These are phyloP conservation scores for Penicillium soppii DNA, from an alignment of 495 filamentous ascomycete species.

Conservation along the genomic window DNA sequence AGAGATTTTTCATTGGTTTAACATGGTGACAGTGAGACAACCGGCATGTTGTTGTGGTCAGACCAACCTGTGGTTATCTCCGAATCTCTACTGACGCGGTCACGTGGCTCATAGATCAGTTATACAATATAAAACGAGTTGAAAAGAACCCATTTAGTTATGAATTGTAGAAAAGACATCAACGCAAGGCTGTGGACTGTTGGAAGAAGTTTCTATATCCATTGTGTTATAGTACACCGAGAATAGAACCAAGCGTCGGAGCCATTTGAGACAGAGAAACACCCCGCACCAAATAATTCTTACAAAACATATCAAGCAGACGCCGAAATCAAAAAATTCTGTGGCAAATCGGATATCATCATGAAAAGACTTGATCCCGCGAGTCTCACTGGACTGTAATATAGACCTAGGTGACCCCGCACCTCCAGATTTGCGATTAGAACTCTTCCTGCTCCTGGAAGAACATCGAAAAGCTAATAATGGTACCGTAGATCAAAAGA, in stretches of 20 bases:
- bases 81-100: constrained; percentile 11
- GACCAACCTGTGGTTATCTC: constrained; percentile 6
- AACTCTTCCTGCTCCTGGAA: constrained; percentile 97
- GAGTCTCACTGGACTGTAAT: not conserved
- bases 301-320: constrained; percentile 19
- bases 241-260: constrained; percentile 16
- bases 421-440: constrained; percentile 25
- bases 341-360: constrained; percentile 13
- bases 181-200: not conserved
- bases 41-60: not conserved
- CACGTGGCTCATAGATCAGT: constrained; percentile 7
- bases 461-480: constrained; percentile 96
- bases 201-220: constrained; percentile 22
- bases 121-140: not conserved
- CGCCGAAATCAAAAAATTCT: constrained; percentile 16
- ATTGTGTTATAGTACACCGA: constrained; percentile 24
- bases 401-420: not conserved
- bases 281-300: constrained; percentile 9
- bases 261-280: constrained; percentile 15
- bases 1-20: not conserved
- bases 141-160: not conserved
- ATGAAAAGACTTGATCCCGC: constrained; percentile 4
- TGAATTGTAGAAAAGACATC: not conserved
- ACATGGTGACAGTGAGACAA: not conserved
- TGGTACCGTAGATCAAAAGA: constrained; percentile 93